Percentiles rank a stretch among this genome's conserved stretches.
These are phyloP conservation scores for Magnolia kwangsiensis DNA, from an alignment of 164 flowering plant species.

Conservation along the genomic window DNA sequence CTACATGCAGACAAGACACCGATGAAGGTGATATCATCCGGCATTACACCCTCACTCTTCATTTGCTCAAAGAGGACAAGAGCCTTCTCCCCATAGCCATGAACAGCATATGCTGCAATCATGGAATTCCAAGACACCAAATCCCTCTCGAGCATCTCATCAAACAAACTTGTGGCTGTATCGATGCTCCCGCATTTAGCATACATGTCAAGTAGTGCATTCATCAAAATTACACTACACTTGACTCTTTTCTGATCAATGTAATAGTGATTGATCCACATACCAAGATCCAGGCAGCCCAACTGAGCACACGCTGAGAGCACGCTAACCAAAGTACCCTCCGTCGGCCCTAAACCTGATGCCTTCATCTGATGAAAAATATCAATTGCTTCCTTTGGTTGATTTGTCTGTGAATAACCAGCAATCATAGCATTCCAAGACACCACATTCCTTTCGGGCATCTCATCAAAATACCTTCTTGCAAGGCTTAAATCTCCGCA, in stretches of 20 bases:
- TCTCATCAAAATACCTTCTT: constrained; percentile 43
- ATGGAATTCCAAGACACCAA: constrained; percentile 58
- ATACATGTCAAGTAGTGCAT: constrained; percentile 59
- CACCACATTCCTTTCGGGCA: constrained; percentile 61
- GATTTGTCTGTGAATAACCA: constrained; percentile 61
- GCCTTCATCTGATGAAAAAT: constrained; percentile 52
- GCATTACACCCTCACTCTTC: constrained; percentile 24
- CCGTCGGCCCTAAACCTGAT: constrained; percentile 38
- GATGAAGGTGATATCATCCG: constrained; percentile 49
- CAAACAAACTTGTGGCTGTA: constrained; percentile 31
- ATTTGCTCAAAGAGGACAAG: constrained; percentile 37
- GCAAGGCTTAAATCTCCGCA: constrained; percentile 46
- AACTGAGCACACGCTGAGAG: constrained; percentile 66
- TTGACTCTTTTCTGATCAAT: constrained; percentile 26
- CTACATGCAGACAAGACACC: constrained; percentile 55
- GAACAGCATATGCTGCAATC: constrained; percentile 44
- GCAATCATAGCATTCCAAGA: constrained; percentile 78
- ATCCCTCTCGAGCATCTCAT: constrained; percentile 31
- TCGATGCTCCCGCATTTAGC: constrained; percentile 54
- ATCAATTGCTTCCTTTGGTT: constrained; percentile 50
- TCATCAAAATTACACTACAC: constrained; percentile 31
- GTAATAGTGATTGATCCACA: constrained; percentile 42
- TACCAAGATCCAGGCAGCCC: constrained; percentile 54
- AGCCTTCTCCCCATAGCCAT: constrained; percentile 42
- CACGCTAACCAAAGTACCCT: constrained; percentile 57